phyloP scores from a whole-genome alignment of 805 yeast species.

The Yarrowia keelungensis region DNA sequence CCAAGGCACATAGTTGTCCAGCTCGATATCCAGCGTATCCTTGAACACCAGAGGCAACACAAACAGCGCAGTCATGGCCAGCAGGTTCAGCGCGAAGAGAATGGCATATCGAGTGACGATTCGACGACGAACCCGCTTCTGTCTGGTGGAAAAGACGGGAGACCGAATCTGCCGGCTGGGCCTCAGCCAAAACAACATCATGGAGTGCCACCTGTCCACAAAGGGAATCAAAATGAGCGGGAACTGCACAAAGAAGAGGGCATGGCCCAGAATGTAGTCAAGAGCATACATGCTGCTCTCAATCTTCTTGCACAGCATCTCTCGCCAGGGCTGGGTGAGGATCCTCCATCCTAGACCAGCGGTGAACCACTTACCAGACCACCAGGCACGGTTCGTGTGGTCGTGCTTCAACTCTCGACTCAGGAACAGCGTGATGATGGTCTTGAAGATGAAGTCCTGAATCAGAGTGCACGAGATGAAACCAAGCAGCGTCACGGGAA shows the following conservation, averaged over 20 bases:
- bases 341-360: conserved; percentile 83
- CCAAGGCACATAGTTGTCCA: conserved; percentile 24
- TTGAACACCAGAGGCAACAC: conserved; percentile 23
- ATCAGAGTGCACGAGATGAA: conserved; percentile 61
- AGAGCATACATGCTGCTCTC: conserved; percentile 91
- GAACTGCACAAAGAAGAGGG: conserved; percentile 77
- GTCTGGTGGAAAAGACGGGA: conserved; percentile 83
- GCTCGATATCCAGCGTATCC: conserved; percentile 24
- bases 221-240: conserved; percentile 81
- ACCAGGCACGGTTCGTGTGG: conserved; percentile 72
- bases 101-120: conserved; percentile 29
- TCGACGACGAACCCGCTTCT: conserved; percentile 57
- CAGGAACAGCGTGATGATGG: conserved; percentile 58
- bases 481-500: conserved; percentile 66
- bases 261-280: conserved; percentile 86
- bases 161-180: conserved; percentile 87
- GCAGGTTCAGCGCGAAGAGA: conserved; percentile 11
- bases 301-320: conserved; percentile 80
- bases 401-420: conserved; percentile 68
- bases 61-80: conserved; percentile 28
- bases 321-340: conserved; percentile 84
- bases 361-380: conserved; percentile 57
- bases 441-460: conserved; percentile 64
- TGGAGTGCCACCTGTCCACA: conserved; percentile 89
- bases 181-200: conserved; percentile 93